phyloP scores from a whole-genome alignment of 2,329 filamentous ascomycete genomes.

The Ophioceras dolichostomum region DNA sequence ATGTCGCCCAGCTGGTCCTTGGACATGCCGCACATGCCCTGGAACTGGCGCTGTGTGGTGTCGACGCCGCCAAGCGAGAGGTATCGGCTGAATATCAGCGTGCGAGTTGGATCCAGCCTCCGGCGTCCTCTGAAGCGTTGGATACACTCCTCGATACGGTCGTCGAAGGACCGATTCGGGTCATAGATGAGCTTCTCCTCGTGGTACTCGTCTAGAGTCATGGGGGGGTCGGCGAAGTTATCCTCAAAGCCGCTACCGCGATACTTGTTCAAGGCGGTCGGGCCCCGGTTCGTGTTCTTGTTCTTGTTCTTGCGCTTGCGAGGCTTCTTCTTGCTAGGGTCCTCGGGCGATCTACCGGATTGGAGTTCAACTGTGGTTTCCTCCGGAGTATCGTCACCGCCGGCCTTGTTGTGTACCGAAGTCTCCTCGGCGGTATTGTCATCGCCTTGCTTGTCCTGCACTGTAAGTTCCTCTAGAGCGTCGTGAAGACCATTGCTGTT shows the following conservation, averaged over 20 bases:
- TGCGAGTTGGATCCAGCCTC: constrained; percentile 53
- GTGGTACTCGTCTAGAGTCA: constrained; percentile 56
- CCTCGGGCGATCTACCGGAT: too few relatives aligned
- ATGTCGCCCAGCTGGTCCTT: constrained; percentile 36
- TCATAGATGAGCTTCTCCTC: constrained; percentile 59
- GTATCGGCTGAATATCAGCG: constrained; percentile 64
- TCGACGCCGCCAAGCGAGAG: constrained; percentile 75
- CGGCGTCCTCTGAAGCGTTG: constrained; percentile 69
- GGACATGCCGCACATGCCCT: constrained; percentile 35
- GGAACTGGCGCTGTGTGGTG: constrained; percentile 41
- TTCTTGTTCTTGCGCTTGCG: constrained; percentile 24
- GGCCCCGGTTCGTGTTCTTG: constrained; percentile 20
- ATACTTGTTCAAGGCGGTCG: constrained; percentile 27
- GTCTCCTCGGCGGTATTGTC: too few relatives aligned
- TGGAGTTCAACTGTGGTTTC: too few relatives aligned
- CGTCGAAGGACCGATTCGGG: constrained; percentile 42
- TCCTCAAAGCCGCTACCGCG: constrained; percentile 61
- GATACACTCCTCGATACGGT: constrained; percentile 76
- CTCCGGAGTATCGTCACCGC: too few relatives aligned
- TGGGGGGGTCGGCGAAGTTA: constrained; percentile 66
- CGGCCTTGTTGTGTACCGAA: too few relatives aligned
- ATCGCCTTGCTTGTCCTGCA: too few relatives aligned
- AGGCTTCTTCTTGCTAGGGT: constrained; percentile 25
- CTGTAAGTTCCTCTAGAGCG: too few relatives aligned
- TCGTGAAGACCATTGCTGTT: too few relatives aligned